Conservation (phyloP, 208 protist species). For the Leptomonas seymouri region DNA sequence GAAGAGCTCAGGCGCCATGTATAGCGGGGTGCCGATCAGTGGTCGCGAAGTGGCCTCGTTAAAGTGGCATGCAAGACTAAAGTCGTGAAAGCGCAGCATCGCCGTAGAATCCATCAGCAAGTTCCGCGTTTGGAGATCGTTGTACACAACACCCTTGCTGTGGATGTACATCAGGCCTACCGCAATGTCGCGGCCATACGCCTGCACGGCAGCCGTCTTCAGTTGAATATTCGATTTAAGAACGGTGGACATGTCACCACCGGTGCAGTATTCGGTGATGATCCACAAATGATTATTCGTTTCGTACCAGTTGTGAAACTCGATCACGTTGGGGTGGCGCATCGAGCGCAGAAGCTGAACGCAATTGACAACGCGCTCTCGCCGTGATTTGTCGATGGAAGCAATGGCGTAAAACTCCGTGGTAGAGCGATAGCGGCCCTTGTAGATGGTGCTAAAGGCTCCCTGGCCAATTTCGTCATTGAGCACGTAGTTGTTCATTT, state of each 20-base stretch:
- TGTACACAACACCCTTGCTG: slow-evolving; percentile 88
- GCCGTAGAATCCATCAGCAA: slow-evolving; percentile 92
- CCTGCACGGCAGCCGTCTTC: slow-evolving; percentile 69
- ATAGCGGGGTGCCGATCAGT: slow-evolving; percentile 85
- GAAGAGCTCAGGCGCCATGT: slow-evolving; percentile 96
- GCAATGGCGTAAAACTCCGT: slow-evolving; percentile 95
- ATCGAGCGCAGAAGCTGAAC: slow-evolving; percentile 83
- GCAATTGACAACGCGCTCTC: slow-evolving; percentile 86
- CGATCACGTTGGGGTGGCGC: slow-evolving; percentile 84
- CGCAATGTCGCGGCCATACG: slow-evolving; percentile 85
- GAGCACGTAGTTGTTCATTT: slow-evolving; percentile 95
- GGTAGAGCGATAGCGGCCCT: slow-evolving; percentile 90
- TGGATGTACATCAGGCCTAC: slow-evolving; percentile 92
- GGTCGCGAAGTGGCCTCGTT: slow-evolving; percentile 26
- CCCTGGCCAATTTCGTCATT: slow-evolving; percentile 94
- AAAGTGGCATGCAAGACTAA: slow-evolving; percentile 84
- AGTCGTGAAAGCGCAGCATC: slow-evolving; percentile 93
- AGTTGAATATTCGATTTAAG: slow-evolving; percentile 69
- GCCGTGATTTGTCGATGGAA: slow-evolving; percentile 92
- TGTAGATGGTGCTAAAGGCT: slow-evolving; percentile 90
- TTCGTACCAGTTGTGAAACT: slow-evolving; percentile 96
- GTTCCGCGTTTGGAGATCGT: slow-evolving; percentile 93
- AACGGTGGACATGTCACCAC: slow-evolving; percentile 88
- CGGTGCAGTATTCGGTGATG: slow-evolving; percentile 95
- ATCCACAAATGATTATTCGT: slow-evolving; percentile 97